Evolutionary conservation across 2,329 filamentous ascomycete species (phyloP).

Genomic region (Aspergillus fumigatiaffinis): DNA sequence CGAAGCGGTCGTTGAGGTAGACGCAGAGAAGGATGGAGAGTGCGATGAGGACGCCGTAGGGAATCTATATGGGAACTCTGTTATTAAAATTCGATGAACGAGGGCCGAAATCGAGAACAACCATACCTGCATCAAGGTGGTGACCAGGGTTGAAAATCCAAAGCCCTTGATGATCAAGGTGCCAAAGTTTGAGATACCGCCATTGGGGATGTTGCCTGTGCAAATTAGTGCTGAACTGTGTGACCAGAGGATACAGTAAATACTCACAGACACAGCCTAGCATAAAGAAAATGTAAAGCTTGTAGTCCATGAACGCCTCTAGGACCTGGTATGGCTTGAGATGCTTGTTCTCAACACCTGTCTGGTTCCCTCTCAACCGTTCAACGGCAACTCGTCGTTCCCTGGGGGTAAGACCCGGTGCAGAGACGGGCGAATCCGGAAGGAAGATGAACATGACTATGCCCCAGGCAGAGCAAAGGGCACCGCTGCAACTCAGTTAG

Average conservation of each 20-base stretch:
- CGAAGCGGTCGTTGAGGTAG: constrained; percentile 46
- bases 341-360: constrained; percentile 55
- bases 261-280: constrained; percentile 44
- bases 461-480: constrained; percentile 58
- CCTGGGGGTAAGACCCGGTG: constrained; percentile 47
- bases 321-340: constrained; percentile 53
- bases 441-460: constrained; percentile 55
- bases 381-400: constrained; percentile 55
- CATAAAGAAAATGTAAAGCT: constrained; percentile 56
- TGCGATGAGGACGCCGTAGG: constrained; percentile 49
- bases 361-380: constrained; percentile 55
- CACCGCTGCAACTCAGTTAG: constrained; percentile 27
- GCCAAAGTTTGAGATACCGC: constrained; percentile 57
- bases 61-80: constrained; percentile 31
- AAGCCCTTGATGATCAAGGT: constrained; percentile 58
- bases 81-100: not conserved
- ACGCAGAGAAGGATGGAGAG: constrained; percentile 49
- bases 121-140: constrained; percentile 49
- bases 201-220: constrained; percentile 50
- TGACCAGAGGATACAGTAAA: not conserved
- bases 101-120: not conserved
- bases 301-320: constrained; percentile 56
- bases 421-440: constrained; percentile 55
- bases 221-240: not conserved
- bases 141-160: constrained; percentile 52